These are phyloP conservation scores for Aspergillus incahuasiensis DNA, from an alignment of 495 filamentous ascomycete genomes.

Conservation along the genomic window DNA sequence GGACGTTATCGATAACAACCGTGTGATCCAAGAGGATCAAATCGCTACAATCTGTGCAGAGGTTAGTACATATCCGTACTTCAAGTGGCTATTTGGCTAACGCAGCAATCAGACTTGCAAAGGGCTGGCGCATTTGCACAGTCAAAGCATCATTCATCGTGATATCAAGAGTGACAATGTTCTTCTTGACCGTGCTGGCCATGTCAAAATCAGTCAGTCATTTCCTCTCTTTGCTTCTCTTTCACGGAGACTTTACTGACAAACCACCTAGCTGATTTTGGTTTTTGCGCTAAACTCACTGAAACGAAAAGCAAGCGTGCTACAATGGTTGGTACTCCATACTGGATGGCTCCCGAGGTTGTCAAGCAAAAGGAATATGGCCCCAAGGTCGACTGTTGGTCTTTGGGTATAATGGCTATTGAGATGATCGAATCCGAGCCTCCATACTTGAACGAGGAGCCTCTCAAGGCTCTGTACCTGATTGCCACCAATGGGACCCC, in stretches of 20 bases:
- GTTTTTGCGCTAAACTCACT: slow-evolving; percentile 97
- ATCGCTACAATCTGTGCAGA: slow-evolving; percentile 96
- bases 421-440: slow-evolving; percentile 99
- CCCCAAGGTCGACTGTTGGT: slow-evolving; percentile 98
- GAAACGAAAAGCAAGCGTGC: slow-evolving; percentile 95
- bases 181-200: slow-evolving; percentile 83
- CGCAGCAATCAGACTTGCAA: slow-evolving; percentile 71
- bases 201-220: slow-evolving; percentile 92
- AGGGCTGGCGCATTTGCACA: slow-evolving; percentile 88
- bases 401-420: slow-evolving; percentile 98
- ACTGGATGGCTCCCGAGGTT: slow-evolving; percentile 99
- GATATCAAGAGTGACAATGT: slow-evolving; percentile 99
- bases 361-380: slow-evolving; percentile 99
- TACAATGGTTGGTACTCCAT: slow-evolving; percentile 98
- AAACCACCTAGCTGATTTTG: slow-evolving; percentile 74
- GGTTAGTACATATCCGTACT: slow-evolving; percentile 47
- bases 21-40: slow-evolving; percentile 84
- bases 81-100: slow-evolving; percentile 27
- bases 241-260: slow-evolving; percentile 9
- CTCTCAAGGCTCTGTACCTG: slow-evolving; percentile 89
- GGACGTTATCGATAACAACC: slow-evolving; percentile 97
- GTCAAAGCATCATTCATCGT: slow-evolving; percentile 95
- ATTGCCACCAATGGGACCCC: slow-evolving; percentile 98
- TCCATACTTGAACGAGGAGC: slow-evolving; percentile 96
- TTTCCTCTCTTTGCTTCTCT: background rate